Conservation (phyloP, 78 protist species). For the Dictyostelium capitatum region DNA sequence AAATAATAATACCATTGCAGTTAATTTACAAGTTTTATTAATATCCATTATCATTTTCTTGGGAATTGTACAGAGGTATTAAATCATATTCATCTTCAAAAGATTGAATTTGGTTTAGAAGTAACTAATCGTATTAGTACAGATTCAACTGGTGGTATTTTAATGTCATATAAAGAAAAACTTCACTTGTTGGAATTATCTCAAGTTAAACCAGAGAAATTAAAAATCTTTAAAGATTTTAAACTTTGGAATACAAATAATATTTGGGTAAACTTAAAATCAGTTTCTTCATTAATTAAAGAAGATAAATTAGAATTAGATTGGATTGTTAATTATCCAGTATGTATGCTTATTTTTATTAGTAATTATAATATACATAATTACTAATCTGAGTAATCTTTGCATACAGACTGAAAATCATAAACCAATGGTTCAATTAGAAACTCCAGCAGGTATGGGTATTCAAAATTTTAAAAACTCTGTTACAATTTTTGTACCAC, state of each 20-base stretch:
- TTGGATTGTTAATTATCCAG: constrained; percentile 71
- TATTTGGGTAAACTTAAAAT: constrained; percentile 91
- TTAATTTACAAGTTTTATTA: background rate
- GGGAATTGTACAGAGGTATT: constrained; percentile 50
- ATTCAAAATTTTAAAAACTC: constrained; percentile 92
- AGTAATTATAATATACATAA: background rate
- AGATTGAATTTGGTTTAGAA: constrained; percentile 93
- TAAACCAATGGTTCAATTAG: constrained; percentile 96
- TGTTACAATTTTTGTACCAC: constrained; percentile 94
- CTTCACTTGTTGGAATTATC: constrained; percentile 93
- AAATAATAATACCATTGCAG: background rate
- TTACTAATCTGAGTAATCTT: too few relatives aligned
- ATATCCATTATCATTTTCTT: background rate
- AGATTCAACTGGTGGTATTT: constrained; percentile 98
- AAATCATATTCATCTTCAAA: constrained; percentile 62
- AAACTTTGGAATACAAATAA: constrained; percentile 98
- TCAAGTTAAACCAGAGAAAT: constrained; percentile 95
- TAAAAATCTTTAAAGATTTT: constrained; percentile 94
- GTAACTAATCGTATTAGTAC: constrained; percentile 94
- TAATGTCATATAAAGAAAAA: constrained; percentile 85
- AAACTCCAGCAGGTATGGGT: constrained; percentile 97
- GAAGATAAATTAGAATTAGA: constrained; percentile 52
- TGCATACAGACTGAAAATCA: constrained; percentile 78
- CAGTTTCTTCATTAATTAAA: constrained; percentile 26
- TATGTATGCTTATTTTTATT: too few relatives aligned